These are phyloP conservation scores for Prillingera fragicola DNA, from an alignment of 1,284 basidiomycete species.

Conservation along the genomic window DNA sequence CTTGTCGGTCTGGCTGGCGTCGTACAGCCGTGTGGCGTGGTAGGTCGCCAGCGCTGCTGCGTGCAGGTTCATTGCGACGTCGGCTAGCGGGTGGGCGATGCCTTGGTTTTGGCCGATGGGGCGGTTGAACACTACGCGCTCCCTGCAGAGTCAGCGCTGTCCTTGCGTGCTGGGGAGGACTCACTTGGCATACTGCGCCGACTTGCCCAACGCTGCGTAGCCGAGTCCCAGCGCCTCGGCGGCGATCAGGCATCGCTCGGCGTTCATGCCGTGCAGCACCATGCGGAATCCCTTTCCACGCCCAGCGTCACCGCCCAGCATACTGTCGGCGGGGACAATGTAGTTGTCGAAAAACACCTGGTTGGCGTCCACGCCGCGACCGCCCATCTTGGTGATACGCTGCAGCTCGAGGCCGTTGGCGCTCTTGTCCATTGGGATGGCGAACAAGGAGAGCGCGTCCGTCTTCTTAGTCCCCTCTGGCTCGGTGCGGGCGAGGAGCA, in stretches of 20 bases:
- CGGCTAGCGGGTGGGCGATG: constrained; percentile 20
- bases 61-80: constrained; percentile 17
- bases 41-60: constrained; percentile 11
- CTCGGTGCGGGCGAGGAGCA: constrained; percentile 19
- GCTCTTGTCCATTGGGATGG: constrained; percentile 16
- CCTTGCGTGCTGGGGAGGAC: constrained; percentile 1
- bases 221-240: constrained; percentile 48
- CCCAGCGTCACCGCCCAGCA: constrained; percentile 12
- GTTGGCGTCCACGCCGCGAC: constrained; percentile 17
- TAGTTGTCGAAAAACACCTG: constrained; percentile 20
- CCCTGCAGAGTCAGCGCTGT: constrained; percentile 10
- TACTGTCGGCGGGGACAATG: constrained; percentile 8
- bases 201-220: constrained; percentile 8
- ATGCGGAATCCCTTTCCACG: constrained; percentile 48
- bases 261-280: constrained; percentile 41
- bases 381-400: constrained; percentile 14
- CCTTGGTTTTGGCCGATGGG: constrained; percentile 19
- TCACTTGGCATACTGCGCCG: background rate
- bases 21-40: constrained; percentile 19
- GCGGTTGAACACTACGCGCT: constrained; percentile 18
- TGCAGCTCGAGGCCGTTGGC: constrained; percentile 10
- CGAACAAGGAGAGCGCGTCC: constrained; percentile 12
- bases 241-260: constrained; percentile 48
- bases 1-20: constrained; percentile 11
- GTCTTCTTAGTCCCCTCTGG: constrained; percentile 16